Evolutionary conservation across 2,329 filamentous ascomycete genomes (phyloP).

Genomic region (Emergomyces africanus): DNA sequence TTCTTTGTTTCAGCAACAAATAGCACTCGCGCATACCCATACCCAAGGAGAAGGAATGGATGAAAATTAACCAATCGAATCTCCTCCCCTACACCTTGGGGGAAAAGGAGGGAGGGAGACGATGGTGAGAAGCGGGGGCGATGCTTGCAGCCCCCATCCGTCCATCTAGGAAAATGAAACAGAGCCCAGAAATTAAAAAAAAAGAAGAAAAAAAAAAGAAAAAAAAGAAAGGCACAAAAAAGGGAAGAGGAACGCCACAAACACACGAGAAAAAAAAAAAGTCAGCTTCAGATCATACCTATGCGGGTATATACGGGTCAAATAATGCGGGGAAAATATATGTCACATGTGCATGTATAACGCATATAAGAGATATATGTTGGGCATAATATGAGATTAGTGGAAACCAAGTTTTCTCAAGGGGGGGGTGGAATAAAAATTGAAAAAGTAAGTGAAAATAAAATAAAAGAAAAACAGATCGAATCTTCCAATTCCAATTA

Average conservation of each 20-base stretch:
- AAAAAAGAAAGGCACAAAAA: background rate
- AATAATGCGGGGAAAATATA: background rate
- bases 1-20: background rate
- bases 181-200: background rate
- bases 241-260: background rate
- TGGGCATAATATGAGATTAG: background rate
- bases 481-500: background rate
- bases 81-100: background rate
- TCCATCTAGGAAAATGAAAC: background rate
- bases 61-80: background rate
- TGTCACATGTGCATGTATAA: background rate
- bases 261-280: too few relatives aligned
- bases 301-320: background rate
- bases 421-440: too few relatives aligned
- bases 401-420: background rate
- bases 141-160: background rate
- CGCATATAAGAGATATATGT: background rate
- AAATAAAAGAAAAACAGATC: background rate
- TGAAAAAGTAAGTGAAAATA: too few relatives aligned
- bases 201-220: background rate
- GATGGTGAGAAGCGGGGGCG: too few relatives aligned
- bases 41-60: background rate
- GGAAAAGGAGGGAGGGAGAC: background rate
- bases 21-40: background rate
- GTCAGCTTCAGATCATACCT: background rate